A percentile compares a stretch with the other conserved stretches of the same genome.
Evolutionary conservation across 2,329 filamentous ascomycete species (phyloP).

Genomic region (Diaporthe citrichinensis): DNA sequence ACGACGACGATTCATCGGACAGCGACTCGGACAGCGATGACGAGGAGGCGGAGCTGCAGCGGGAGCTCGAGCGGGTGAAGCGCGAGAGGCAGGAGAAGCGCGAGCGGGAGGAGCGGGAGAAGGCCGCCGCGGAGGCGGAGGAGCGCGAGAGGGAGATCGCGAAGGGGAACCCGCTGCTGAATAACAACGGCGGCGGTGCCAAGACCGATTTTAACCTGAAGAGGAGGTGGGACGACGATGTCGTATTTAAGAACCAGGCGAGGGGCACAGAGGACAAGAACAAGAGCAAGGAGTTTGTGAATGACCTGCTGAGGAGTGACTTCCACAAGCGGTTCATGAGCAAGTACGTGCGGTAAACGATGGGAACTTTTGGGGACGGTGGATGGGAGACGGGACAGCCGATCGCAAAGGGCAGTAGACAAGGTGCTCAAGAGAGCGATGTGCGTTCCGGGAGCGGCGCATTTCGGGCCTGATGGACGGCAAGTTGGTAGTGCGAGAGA

Average conservation of each 20-base stretch:
- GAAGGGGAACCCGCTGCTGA: conserved; percentile 91
- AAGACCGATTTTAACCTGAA: conserved; percentile 91
- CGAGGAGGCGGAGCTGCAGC: conserved; percentile 88
- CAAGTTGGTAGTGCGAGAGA: not conserved
- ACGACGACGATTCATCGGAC: conserved; percentile 60
- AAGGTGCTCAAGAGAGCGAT: not conserved
- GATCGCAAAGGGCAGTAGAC: not conserved
- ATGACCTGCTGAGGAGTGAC: conserved; percentile 92
- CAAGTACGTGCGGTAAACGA: conserved; percentile 70
- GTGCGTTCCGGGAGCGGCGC: not conserved
- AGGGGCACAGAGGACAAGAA: conserved; percentile 93
- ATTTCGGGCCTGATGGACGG: no score
- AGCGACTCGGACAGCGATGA: conserved; percentile 81
- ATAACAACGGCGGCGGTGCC: conserved; percentile 54
- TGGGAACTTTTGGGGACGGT: not conserved
- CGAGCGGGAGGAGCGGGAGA: conserved; percentile 85
- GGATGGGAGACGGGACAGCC: not conserved
- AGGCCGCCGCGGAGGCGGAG: conserved; percentile 85
- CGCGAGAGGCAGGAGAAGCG: conserved; percentile 85
- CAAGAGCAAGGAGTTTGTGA: conserved; percentile 94
- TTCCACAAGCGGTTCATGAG: conserved; percentile 98
- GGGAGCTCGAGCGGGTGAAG: conserved; percentile 95
- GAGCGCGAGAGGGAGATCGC: conserved; percentile 90
- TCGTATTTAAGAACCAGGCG: conserved; percentile 99
- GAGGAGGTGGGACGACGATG: conserved; percentile 95